Percentiles rank a stretch among this genome's conserved stretches.
These are phyloP conservation scores for Podospora appendiculata DNA, from an alignment of 495 filamentous ascomycete species.

Conservation along the genomic window DNA sequence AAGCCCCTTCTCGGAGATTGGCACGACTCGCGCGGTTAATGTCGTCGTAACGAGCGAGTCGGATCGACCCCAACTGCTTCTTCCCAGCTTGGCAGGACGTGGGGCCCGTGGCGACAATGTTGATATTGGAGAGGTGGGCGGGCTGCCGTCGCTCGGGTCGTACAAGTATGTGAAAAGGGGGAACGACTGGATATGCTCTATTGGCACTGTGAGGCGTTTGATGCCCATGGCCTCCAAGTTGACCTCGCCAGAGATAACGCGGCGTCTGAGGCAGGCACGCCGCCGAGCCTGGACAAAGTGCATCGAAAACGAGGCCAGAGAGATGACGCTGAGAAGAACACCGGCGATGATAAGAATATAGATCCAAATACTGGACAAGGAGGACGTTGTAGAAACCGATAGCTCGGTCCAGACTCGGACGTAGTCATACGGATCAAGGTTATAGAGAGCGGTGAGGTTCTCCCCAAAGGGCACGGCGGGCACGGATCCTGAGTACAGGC, in stretches of 20 bases:
- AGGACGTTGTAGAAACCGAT: constrained; percentile 25
- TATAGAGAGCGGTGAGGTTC: constrained; percentile 51
- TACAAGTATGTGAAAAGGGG: constrained; percentile 66
- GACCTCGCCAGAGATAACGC: constrained; percentile 67
- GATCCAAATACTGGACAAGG: constrained; percentile 65
- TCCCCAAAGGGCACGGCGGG: constrained; percentile 49
- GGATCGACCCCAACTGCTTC: constrained; percentile 2
- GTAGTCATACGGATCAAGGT: constrained; percentile 53
- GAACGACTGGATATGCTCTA: constrained; percentile 56
- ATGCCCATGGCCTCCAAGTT: constrained; percentile 76
- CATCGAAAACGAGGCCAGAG: constrained; percentile 60
- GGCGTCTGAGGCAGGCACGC: constrained; percentile 54
- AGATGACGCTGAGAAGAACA: constrained; percentile 58
- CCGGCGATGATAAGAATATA: constrained; percentile 76
- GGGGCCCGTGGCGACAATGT: neutral
- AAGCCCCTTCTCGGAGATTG: constrained; percentile 8
- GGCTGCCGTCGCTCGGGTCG: constrained; percentile 21
- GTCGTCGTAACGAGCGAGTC: neutral
- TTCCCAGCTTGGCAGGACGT: neutral
- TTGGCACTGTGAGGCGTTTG: constrained; percentile 63
- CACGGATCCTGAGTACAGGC: constrained; percentile 66
- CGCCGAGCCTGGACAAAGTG: constrained; percentile 63
- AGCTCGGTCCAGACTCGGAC: constrained; percentile 44
- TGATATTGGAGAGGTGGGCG: constrained; percentile 13
- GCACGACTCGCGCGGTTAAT: constrained; percentile 4